phyloP scores from a whole-genome alignment of 1,284 basidiomycete species.

The Leccinum insolens region DNA sequence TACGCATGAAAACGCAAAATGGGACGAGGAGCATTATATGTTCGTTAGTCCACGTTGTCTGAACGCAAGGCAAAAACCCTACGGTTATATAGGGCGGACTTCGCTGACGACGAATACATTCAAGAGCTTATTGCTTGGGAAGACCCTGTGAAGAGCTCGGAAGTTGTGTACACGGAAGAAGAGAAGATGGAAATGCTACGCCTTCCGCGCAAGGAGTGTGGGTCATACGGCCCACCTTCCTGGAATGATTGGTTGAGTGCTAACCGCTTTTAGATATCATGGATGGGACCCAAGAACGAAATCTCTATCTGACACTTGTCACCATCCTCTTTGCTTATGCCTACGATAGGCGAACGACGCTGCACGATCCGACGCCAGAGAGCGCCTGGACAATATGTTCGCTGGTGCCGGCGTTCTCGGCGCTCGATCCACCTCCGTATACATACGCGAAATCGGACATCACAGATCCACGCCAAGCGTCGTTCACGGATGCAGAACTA shows the following conservation, averaged over 20 bases:
- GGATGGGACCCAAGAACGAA: constrained; percentile 52
- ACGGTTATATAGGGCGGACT: constrained; percentile 65
- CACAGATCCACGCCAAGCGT: constrained; percentile 15
- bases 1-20: constrained; percentile 69
- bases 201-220: constrained; percentile 78
- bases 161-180: constrained; percentile 63
- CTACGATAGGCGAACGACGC: constrained; percentile 76
- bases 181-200: constrained; percentile 70
- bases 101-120: constrained; percentile 72
- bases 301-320: constrained; percentile 67
- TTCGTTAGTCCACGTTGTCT: constrained; percentile 36
- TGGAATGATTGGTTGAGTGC: neutral
- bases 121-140: constrained; percentile 66
- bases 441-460: constrained; percentile 12
- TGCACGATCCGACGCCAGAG: constrained; percentile 76
- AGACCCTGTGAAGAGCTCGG: constrained; percentile 47
- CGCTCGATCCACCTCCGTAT: constrained; percentile 71
- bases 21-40: constrained; percentile 84
- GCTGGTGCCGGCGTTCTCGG: constrained; percentile 73
- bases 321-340: constrained; percentile 73
- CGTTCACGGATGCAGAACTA: constrained; percentile 53
- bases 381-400: constrained; percentile 80
- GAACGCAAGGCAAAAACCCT: neutral
- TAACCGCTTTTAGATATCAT: constrained; percentile 54
- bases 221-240: constrained; percentile 29